A percentile compares a stretch with the other conserved stretches of the same genome.
These are phyloP conservation scores for Phytopythium cucurbitacearum DNA, from an alignment of 352 stramenopile genomes.

Conservation along the genomic window DNA sequence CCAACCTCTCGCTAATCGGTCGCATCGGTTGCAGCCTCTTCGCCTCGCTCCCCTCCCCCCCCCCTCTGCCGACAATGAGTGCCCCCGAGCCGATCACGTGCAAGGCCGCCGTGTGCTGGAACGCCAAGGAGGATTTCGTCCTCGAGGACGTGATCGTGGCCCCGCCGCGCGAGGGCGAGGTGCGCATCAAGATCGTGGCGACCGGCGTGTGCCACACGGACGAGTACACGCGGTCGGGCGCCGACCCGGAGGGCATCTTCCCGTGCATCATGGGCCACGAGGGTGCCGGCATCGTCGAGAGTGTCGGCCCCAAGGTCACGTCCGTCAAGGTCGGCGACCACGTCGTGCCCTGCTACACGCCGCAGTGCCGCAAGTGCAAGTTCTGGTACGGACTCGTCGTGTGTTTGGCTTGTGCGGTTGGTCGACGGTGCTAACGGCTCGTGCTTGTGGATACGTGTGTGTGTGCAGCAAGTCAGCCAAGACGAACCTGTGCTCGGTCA, in stretches of 20 bases:
- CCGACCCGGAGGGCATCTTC: slow-evolving; percentile 80
- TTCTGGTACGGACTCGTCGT: slow-evolving; percentile 48
- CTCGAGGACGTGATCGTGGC: slow-evolving; percentile 80
- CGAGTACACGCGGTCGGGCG: slow-evolving; percentile 81
- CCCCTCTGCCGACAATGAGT: slow-evolving; percentile 31
- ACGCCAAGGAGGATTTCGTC: slow-evolving; percentile 80
- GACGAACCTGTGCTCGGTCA: slow-evolving; percentile 85
- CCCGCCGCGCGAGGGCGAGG: slow-evolving; percentile 58
- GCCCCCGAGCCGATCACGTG: slow-evolving; percentile 75
- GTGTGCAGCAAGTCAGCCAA: slow-evolving; percentile 65
- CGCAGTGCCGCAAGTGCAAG: slow-evolving; percentile 88
- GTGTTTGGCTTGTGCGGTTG: neutral
- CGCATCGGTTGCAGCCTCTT: neutral
- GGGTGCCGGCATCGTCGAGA: slow-evolving; percentile 80
- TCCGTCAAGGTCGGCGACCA: slow-evolving; percentile 84
- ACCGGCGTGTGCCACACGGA: slow-evolving; percentile 87
- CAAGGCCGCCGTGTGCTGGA: slow-evolving; percentile 88
- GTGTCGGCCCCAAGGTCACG: slow-evolving; percentile 72
- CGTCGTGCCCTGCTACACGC: slow-evolving; percentile 96
- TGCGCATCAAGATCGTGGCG: slow-evolving; percentile 82
- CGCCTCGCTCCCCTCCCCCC: neutral
- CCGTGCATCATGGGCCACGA: slow-evolving; percentile 87
- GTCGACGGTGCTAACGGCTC: neutral
- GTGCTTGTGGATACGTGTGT: neutral
- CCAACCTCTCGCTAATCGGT: neutral